phyloP scores from a whole-genome alignment of 352 stramenopile species.

The Globisporangium spinosum region DNA sequence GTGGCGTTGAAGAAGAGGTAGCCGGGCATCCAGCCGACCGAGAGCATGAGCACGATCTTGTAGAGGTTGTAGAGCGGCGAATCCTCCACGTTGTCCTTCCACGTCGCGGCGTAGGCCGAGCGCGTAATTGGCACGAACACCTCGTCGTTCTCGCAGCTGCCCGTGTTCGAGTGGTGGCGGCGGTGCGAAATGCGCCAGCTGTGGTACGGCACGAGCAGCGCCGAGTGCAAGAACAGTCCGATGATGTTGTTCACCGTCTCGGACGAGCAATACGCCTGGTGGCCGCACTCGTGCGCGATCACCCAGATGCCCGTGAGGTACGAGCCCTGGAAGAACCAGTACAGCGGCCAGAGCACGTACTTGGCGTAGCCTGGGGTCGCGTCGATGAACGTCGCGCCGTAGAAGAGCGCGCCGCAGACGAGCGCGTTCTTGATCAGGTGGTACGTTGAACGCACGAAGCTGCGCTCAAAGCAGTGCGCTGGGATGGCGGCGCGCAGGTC shows the following conservation, averaged over 20 bases:
- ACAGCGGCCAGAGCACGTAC: slow-evolving; percentile 89
- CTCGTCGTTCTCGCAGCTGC: slow-evolving; percentile 95
- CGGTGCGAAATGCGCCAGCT: slow-evolving; percentile 96
- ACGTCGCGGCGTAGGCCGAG: slow-evolving; percentile 48
- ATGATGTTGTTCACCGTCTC: slow-evolving; percentile 95
- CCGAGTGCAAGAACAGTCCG: slow-evolving; percentile 95
- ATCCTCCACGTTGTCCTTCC: slow-evolving; percentile 90
- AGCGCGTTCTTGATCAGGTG: slow-evolving; percentile 91
- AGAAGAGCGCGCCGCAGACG: slow-evolving; percentile 89
- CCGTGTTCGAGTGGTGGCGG: slow-evolving; percentile 95
- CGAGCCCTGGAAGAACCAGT: slow-evolving; percentile 97
- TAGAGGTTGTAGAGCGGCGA: slow-evolving; percentile 93
- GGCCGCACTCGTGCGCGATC: slow-evolving; percentile 96
- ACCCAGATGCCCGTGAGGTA: slow-evolving; percentile 98
- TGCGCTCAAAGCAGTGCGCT: slow-evolving; percentile 96
- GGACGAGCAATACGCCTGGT: slow-evolving; percentile 94
- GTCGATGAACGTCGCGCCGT: slow-evolving; percentile 77
- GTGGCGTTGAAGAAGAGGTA: slow-evolving; percentile 97
- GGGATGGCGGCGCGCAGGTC: slow-evolving; percentile 91
- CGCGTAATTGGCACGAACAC: slow-evolving; percentile 93
- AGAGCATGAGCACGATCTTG: slow-evolving; percentile 92
- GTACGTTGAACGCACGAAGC: slow-evolving; percentile 86
- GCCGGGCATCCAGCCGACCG: slow-evolving; percentile 94
- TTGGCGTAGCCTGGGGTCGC: slow-evolving; percentile 14
- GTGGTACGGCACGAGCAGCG: slow-evolving; percentile 97